Conservation (phyloP, 768 basidiomycete species). For the Pisolithus marmoratus region DNA sequence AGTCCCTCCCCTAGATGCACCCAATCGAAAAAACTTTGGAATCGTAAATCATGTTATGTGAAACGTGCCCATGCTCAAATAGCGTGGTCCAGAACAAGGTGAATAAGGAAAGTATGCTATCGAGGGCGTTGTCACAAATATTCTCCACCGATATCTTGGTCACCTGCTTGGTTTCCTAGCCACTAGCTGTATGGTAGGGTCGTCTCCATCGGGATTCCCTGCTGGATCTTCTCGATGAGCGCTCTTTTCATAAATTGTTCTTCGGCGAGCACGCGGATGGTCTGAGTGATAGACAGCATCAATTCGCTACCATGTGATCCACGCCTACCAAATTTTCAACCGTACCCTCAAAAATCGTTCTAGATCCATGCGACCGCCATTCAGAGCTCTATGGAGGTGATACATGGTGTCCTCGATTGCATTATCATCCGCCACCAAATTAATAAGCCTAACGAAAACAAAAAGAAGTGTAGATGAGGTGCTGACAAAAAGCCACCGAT, state of each 20-base stretch:
- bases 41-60: slow-evolving; percentile 6
- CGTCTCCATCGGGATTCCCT: slow-evolving; percentile 48
- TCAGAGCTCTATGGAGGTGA: slow-evolving; percentile 90
- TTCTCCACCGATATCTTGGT: slow-evolving; percentile 19
- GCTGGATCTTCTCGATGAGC: slow-evolving; percentile 84
- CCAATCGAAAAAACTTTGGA: slow-evolving; percentile 9
- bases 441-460: slow-evolving; percentile 62
- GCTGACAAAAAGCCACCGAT: neutral
- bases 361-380: slow-evolving; percentile 86
- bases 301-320: slow-evolving; percentile 11
- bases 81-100: slow-evolving; percentile 27
- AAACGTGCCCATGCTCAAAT: slow-evolving; percentile 3
- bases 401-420: slow-evolving; percentile 98
- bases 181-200: slow-evolving; percentile 33
- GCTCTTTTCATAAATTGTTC: slow-evolving; percentile 98
- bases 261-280: slow-evolving; percentile 81
- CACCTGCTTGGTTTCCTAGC: slow-evolving; percentile 20
- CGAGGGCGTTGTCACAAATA: slow-evolving; percentile 28
- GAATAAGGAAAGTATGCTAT: slow-evolving; percentile 32
- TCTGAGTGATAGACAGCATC: slow-evolving; percentile 36
- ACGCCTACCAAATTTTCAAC: slow-evolving; percentile 15
- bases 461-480: slow-evolving; percentile 12
- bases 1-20: slow-evolving; percentile 8
- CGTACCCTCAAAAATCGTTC: slow-evolving; percentile 89
- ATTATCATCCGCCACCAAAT: slow-evolving; percentile 98